These are phyloP conservation scores for Cryptosporidium felis DNA, from an alignment of 169 alveolate species.

Conservation along the genomic window DNA sequence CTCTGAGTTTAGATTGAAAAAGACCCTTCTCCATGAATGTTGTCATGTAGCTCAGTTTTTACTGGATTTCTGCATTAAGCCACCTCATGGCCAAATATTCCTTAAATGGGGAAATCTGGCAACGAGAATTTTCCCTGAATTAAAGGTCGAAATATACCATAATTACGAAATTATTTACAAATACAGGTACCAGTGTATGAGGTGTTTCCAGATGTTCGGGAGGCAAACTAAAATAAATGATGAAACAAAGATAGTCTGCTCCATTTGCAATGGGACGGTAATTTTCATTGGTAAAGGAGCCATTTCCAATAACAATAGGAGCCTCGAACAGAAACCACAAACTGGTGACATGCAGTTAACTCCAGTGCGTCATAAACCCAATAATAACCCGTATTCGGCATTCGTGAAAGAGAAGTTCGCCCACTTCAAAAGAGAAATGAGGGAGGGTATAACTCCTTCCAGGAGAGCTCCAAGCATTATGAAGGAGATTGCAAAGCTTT, in stretches of 20 bases:
- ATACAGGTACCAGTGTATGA: constrained; percentile 55
- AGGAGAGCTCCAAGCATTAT: constrained; percentile 67
- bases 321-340: neutral
- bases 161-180: constrained; percentile 59
- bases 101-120: constrained; percentile 71
- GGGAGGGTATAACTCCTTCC: constrained; percentile 28
- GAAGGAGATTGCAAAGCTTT: constrained; percentile 57
- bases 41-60: constrained; percentile 70
- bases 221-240: constrained; percentile 57
- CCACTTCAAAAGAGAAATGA: constrained; percentile 6
- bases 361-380: neutral
- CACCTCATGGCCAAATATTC: constrained; percentile 68
- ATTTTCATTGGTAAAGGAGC: constrained; percentile 53
- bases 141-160: constrained; percentile 62
- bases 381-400: constrained; percentile 11
- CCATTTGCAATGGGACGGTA: constrained; percentile 29
- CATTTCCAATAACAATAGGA: neutral
- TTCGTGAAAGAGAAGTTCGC: constrained; percentile 62
- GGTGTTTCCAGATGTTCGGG: constrained; percentile 60
- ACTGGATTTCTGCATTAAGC: constrained; percentile 41
- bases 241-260: constrained; percentile 31
- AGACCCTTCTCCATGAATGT: constrained; percentile 57
- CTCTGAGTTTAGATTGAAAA: constrained; percentile 57
- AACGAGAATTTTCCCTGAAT: constrained; percentile 38
- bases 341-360: too few species aligned